Base-by-base conservation (phyloP, 805 yeast species). In the Yamadazyma tumulicola region DNA sequence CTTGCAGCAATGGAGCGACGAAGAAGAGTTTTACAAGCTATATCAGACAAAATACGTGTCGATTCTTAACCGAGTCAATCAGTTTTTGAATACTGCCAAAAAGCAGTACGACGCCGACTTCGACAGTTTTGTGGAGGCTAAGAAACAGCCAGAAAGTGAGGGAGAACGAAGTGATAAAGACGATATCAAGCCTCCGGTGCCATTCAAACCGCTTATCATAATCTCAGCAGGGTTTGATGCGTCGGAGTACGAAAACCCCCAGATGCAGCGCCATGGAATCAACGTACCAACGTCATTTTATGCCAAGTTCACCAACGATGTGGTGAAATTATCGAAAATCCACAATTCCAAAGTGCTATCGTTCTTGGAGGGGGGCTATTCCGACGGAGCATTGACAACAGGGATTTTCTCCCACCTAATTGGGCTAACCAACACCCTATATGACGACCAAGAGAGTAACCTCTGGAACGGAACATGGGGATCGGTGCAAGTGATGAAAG, bases 161-260 rank as follows among this genome's bases (percentile, higher is more conserved):
- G 12, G 7, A 12, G 6, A 26, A 31, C n/a, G n/a, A n/a, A n/a
- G n/a, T n/a, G n/a, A 52, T n/a, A n/a, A n/a, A n/a, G 60, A 38
- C 67, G 15, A 40, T 32, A 3, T 27, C 8, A 32, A 31, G 2
- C 61, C 67, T 4, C 72, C 70, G 4, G 59, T 52, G 6, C 56
- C 61, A 1, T 65, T 61, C 47, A 64, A 63, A 40, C 70, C 74
- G 8, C 46, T 85, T 39, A 75, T 86, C 3, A 71, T 81, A n/a
- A 68, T 85, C 1, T 84, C 94, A 28, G 89, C 95, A 0, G 95
- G 95, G 2, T 86, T 85, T 54, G 95, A 85, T 59, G 94, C 93
- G 2, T 78, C 85, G 12, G 95, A 85, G 52, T 80, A 74, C 55
- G 95, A 85, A 52, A 79, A 79, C 38, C 75, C 76, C n/a, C 75